Evolutionary conservation across 2,329 filamentous ascomycete genomes (phyloP).

Genomic region (Akanthomyces uredinophilus): DNA sequence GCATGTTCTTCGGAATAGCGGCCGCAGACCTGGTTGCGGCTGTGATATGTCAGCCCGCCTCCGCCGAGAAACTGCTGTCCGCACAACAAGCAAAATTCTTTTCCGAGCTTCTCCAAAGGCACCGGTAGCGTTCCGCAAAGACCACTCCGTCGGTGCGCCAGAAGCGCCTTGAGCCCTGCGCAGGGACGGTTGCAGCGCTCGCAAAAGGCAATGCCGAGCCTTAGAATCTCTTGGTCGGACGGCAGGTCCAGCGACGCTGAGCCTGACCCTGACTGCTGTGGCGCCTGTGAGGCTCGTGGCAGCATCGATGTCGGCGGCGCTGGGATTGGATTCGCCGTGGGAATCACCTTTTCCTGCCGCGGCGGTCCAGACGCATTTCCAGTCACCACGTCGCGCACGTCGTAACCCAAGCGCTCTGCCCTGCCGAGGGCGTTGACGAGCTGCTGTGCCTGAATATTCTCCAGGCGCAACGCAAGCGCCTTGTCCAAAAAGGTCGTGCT

Average conservation of each 20-base stretch:
- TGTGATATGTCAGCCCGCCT: constrained; percentile 41
- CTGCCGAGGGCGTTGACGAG: constrained; percentile 53
- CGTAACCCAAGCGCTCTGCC: constrained; percentile 54
- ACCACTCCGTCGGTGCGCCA: constrained; percentile 26
- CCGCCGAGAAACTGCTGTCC: constrained; percentile 38
- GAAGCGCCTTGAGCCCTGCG: constrained; percentile 25
- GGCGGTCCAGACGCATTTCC: neutral
- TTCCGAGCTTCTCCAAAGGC: constrained; percentile 18
- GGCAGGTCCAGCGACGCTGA: neutral
- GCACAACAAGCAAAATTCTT: constrained; percentile 41
- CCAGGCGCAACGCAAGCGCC: constrained; percentile 46
- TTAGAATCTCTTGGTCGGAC: neutral
- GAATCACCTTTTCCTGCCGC: constrained; percentile 35
- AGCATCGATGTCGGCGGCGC: neutral
- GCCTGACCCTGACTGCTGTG: neutral
- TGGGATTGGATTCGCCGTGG: constrained; percentile 18
- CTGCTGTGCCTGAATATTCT: constrained; percentile 48
- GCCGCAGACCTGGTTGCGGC: constrained; percentile 42
- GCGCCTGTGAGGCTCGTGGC: neutral
- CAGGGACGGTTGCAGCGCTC: constrained; percentile 31
- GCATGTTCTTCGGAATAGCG: constrained; percentile 24
- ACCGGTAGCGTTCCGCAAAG: constrained; percentile 21
- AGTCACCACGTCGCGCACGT: constrained; percentile 43
- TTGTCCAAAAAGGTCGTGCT: constrained; percentile 48
- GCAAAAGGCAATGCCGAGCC: constrained; percentile 2